Percentiles rank a stretch among this genome's conserved stretches.
Evolutionary conservation across 1,284 basidiomycete species (phyloP).

Genomic region (Microbotryum intermedium): DNA sequence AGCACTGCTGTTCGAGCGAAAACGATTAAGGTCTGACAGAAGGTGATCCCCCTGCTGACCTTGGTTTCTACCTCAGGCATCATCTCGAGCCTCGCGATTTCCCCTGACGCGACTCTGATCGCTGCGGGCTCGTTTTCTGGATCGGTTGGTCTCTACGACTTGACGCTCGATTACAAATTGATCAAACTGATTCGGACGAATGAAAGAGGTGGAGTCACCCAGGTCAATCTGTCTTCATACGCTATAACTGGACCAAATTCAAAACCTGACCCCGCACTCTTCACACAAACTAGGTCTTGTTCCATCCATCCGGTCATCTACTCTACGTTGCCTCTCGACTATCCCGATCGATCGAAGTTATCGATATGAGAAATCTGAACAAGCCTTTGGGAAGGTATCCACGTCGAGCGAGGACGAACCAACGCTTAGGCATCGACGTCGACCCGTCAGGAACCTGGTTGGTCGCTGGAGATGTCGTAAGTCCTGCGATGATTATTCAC

Average conservation of each 20-base stretch:
- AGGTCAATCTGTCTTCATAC: slow-evolving; percentile 46
- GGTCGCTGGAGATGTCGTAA: slow-evolving; percentile 61
- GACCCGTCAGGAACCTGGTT: slow-evolving; percentile 63
- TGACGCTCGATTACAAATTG: slow-evolving; percentile 44
- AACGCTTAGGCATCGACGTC: slow-evolving; percentile 54
- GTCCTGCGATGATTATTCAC: not conserved
- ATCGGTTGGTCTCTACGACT: slow-evolving; percentile 67
- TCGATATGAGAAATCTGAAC: slow-evolving; percentile 62
- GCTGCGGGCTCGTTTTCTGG: slow-evolving; percentile 55
- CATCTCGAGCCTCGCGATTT: slow-evolving; percentile 71
- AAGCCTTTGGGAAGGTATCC: slow-evolving; percentile 45
- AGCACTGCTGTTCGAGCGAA: no score
- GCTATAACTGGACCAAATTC: slow-evolving; percentile 4
- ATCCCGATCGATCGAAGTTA: slow-evolving; percentile 56
- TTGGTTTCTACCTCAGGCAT: slow-evolving; percentile 53
- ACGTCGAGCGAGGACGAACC: slow-evolving; percentile 30
- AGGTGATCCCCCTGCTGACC: no score
- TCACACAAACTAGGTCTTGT: slow-evolving; percentile 52
- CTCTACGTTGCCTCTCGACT: slow-evolving; percentile 71
- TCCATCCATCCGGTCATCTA: slow-evolving; percentile 61
- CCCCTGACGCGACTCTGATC: slow-evolving; percentile 49
- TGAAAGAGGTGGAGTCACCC: slow-evolving; percentile 55
- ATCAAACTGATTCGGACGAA: slow-evolving; percentile 15
- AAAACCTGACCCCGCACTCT: not conserved
- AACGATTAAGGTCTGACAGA: no score